Conservation (phyloP, 805 yeast species). For the Candida tallmaniae region DNA sequence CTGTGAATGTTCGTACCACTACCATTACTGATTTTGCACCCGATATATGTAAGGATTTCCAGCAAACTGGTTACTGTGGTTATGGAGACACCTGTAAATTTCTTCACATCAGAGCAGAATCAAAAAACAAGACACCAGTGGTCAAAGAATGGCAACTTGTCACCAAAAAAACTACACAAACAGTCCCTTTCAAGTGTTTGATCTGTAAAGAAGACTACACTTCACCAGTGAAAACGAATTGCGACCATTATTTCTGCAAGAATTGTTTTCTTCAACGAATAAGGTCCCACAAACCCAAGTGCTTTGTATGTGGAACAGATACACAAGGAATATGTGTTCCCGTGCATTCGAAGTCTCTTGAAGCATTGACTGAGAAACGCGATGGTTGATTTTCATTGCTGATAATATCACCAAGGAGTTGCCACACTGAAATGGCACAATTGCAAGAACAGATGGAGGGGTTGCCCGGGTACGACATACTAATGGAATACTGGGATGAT, state of each 20-base stretch:
- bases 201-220: conserved; percentile 54
- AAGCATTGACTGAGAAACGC: background rate
- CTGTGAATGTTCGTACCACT: conserved; percentile 51
- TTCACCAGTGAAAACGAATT: conserved; percentile 53
- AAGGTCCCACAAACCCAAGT: conserved; percentile 35
- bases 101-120: conserved; percentile 84
- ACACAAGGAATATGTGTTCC: conserved; percentile 60
- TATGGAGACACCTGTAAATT: conserved; percentile 97
- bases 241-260: conserved; percentile 64
- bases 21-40: conserved; percentile 83
- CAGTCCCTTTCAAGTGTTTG: conserved; percentile 56
- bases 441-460: conserved; percentile 25
- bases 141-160: conserved; percentile 66
- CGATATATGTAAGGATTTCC: conserved; percentile 89
- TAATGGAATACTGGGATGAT: conserved; percentile 58
- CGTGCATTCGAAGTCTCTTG: conserved; percentile 1
- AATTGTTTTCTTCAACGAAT: conserved; percentile 50
- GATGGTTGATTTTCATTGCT: background rate
- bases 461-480: conserved; percentile 56
- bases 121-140: conserved; percentile 62
- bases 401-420: no score
- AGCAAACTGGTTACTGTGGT: conserved; percentile 92
- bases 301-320: conserved; percentile 55
- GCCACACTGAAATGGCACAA: conserved; percentile 14
- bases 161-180: conserved; percentile 8